Conservation (phyloP, 345 rosid genomes). For the Boechera stricta region DNA sequence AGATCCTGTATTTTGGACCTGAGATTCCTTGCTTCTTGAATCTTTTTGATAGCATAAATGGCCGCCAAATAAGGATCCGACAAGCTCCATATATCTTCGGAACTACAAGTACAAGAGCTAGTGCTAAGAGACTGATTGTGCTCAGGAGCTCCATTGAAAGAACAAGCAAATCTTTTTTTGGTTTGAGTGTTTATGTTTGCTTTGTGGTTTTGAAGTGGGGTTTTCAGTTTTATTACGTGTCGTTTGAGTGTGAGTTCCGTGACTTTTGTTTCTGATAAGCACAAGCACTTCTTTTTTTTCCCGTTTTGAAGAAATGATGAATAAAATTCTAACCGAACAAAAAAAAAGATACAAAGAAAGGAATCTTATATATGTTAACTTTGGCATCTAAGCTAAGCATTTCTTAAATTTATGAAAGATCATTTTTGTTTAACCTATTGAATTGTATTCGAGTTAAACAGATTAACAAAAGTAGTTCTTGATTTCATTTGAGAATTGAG, state of each 20-base stretch:
- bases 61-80: slow-evolving; percentile 38
- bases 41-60: slow-evolving; percentile 30
- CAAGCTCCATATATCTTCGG: slow-evolving; percentile 30
- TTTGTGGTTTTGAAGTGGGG: slow-evolving; percentile 22
- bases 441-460: background rate
- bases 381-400: background rate
- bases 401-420: background rate
- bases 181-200: slow-evolving; percentile 1
- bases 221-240: background rate
- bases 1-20: slow-evolving; percentile 39
- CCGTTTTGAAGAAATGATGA: background rate
- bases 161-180: background rate
- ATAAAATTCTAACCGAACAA: background rate
- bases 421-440: background rate
- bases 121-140: slow-evolving; percentile 26
- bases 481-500: background rate
- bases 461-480: background rate
- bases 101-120: slow-evolving; percentile 27
- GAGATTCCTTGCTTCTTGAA: slow-evolving; percentile 45
- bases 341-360: background rate
- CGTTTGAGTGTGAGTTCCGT: background rate
- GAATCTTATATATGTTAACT: background rate
- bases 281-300: background rate
- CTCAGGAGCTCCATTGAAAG: slow-evolving; percentile 38
- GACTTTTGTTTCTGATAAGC: slow-evolving; percentile 21